Evolutionary conservation across 306 rosid genomes (phyloP).

Genomic region (Cyclanthera cordifolia): DNA sequence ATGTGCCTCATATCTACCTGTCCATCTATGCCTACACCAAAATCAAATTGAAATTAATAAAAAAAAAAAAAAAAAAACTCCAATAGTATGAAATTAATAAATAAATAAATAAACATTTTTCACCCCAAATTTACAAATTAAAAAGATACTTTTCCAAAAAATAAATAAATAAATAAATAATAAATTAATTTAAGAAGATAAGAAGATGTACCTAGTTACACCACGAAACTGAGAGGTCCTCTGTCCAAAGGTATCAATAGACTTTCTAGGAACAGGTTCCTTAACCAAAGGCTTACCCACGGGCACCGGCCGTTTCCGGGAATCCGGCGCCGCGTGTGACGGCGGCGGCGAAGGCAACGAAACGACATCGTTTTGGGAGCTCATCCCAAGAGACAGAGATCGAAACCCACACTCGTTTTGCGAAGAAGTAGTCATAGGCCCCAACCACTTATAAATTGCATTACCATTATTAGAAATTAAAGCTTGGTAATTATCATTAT

Average conservation of each 20-base stretch:
- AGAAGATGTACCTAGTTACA: slow-evolving; percentile 57
- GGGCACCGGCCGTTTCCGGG: slow-evolving; percentile 43
- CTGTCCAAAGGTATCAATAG: slow-evolving; percentile 91
- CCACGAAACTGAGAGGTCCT: slow-evolving; percentile 96
- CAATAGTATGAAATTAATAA: no score
- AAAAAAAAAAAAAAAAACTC: no score
- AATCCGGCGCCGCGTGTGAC: slow-evolving; percentile 17
- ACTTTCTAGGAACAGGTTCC: slow-evolving; percentile 79
- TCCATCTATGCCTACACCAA: slow-evolving; percentile 89
- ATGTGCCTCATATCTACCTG: slow-evolving; percentile 98
- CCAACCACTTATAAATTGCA: slow-evolving; percentile 61
- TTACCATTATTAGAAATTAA: slow-evolving; percentile 18
- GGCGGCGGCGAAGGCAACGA: slow-evolving; percentile 4
- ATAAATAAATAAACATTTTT: neutral
- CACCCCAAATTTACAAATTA: no score
- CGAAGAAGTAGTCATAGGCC: slow-evolving; percentile 19
- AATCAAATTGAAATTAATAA: neutral
- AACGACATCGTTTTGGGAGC: slow-evolving; percentile 32
- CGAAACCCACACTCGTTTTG: slow-evolving; percentile 44
- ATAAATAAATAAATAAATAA: neutral
- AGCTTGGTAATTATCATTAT: slow-evolving; percentile 18
- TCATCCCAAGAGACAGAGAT: slow-evolving; percentile 61
- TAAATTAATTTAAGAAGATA: neutral
- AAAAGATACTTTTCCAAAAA: no score
- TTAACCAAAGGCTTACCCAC: slow-evolving; percentile 33